Percentiles rank a stretch among this genome's conserved stretches.
phyloP scores from a whole-genome alignment of 768 basidiomycete genomes.

The Boletus sp. region DNA sequence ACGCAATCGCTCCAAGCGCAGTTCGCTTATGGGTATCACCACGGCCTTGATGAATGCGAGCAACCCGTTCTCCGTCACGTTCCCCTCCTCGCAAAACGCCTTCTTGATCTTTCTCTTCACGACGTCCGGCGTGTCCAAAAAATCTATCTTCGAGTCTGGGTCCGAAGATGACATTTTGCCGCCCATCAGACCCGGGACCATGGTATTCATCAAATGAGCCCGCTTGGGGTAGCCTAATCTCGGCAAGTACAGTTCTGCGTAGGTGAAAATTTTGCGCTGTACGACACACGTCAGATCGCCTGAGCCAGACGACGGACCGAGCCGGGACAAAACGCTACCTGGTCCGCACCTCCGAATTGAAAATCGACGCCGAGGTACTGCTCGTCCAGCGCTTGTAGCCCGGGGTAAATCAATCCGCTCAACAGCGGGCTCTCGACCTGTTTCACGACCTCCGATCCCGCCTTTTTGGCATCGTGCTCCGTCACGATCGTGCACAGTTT shows the following conservation, averaged over 20 bases:
- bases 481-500: constrained; percentile 83
- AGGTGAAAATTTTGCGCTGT: constrained; percentile 97
- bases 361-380: constrained; percentile 95
- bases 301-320: neutral
- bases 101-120: constrained; percentile 87
- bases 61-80: constrained; percentile 82
- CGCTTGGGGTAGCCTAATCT: constrained; percentile 90
- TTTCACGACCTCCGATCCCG: constrained; percentile 98
- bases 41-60: constrained; percentile 84
- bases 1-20: constrained; percentile 59
- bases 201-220: constrained; percentile 96
- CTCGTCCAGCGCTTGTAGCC: constrained; percentile 95
- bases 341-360: constrained; percentile 97
- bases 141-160: constrained; percentile 97
- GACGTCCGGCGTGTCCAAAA: constrained; percentile 82
- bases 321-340: constrained; percentile 51
- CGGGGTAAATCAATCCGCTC: constrained; percentile 93
- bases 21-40: constrained; percentile 80
- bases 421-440: constrained; percentile 91
- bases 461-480: constrained; percentile 97
- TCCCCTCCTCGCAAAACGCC: constrained; percentile 95
- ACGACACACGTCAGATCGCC: neutral
- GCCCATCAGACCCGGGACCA: constrained; percentile 93
- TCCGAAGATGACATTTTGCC: constrained; percentile 99
- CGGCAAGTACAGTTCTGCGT: constrained; percentile 94